Base-by-base conservation (phyloP, 1,139 yeast species). In the Kodamaea arcana region DNA sequence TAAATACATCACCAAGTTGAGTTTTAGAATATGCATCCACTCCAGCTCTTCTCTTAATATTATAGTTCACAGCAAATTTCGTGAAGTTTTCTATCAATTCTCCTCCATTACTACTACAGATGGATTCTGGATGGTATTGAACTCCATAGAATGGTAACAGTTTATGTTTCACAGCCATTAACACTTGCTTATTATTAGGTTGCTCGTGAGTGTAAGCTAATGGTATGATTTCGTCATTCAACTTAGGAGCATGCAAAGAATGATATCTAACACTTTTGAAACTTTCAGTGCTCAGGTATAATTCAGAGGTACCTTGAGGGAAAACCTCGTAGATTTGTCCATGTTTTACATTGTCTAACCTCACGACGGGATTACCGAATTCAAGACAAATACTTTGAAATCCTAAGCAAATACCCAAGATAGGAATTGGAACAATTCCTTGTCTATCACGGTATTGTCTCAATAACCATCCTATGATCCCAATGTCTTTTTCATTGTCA, bases 81-180 rank as follows among this genome's bases (percentile, higher is more conserved):
- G 86, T 73, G 54, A 92, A 92, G 51, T 83, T 84, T 15, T 48
- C 44, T 3, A 90, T 54, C 37, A 92, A 58, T 6, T 58, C 53
- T 3, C 56, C 67, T 1, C 98, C 98, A 33, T 62, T 52, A 10
- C 68, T 63, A 0, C 97, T 88, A 50, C 96, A 87, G 27, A 92
- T 77, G 0, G 97, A 87, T 52, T 94, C 99, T 0, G 98, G 98
- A 51, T 94, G 99, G 51, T 90, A 94, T 50, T 94, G 99, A 2
- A 94, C 97, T 1, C 96, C 98, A 58, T 72, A 90, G 60, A 83
- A 84, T 0, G 97, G 97, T 18, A 65, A 59, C 0, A 34, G 18
- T 0, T 36, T 47, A 50, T 86, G 92, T 48, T 63, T 73, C 0
- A 75, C 94, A 1, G 95, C 95, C 98, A 92, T 90, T 27, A 87